phyloP scores from a whole-genome alignment of 495 filamentous ascomycete species.

The Mytilinidion resinicola region DNA sequence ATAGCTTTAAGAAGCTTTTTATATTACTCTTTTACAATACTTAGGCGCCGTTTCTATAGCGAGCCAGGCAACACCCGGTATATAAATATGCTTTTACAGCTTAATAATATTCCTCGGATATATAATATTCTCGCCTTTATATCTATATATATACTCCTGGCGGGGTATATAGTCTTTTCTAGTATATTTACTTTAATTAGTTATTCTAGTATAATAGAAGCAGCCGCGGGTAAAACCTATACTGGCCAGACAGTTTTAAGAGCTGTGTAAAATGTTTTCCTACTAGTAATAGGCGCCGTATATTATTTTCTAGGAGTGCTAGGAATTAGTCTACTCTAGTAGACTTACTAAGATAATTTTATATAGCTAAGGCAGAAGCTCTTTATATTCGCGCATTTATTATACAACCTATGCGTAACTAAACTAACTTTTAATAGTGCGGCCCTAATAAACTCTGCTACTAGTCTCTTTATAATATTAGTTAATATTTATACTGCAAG shows the following conservation, averaged over 20 bases:
- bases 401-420: neutral
- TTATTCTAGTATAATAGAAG: neutral
- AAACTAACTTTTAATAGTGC: neutral
- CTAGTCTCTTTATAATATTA: neutral
- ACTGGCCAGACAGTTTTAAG: neutral
- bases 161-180: neutral
- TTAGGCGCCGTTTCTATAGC: neutral
- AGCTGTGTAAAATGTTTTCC: neutral
- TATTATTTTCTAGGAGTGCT: neutral
- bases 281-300: conserved; percentile 1
- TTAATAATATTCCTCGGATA: neutral
- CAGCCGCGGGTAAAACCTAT: neutral
- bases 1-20: neutral
- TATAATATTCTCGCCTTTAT: neutral
- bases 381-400: neutral
- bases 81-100: neutral
- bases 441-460: neutral
- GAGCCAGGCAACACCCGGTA: neutral
- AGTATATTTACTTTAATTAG: neutral
- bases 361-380: neutral
- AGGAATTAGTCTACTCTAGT: neutral
- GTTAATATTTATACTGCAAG: conserved; percentile 1
- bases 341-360: neutral
- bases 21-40: neutral
- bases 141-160: neutral